Conservation (phyloP, 208 protist genomes). For the Trypanosomatidae sp. region DNA sequence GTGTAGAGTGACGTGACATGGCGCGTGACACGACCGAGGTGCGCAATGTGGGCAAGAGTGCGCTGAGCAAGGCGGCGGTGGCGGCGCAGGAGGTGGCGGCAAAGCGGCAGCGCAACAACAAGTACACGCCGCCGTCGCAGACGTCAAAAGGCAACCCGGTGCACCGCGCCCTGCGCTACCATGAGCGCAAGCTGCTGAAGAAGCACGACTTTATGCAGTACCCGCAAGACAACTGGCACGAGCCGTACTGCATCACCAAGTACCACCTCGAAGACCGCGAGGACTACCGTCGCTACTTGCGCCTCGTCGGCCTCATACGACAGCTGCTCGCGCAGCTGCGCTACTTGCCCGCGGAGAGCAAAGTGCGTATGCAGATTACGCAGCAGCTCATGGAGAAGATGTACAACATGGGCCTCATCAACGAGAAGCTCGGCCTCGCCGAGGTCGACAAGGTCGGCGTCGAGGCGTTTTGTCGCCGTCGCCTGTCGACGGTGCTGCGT, state of each 20-base stretch:
- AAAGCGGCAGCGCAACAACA: constrained; percentile 72
- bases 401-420: constrained; percentile 83
- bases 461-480: constrained; percentile 82
- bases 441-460: constrained; percentile 86
- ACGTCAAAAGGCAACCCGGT: constrained; percentile 75
- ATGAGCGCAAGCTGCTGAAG: constrained; percentile 84
- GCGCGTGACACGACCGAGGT: constrained; percentile 42
- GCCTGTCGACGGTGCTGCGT: constrained; percentile 76
- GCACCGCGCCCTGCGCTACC: constrained; percentile 75
- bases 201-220: constrained; percentile 91
- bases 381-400: constrained; percentile 84
- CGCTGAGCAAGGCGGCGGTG: constrained; percentile 16
- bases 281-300: constrained; percentile 86
- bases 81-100: constrained; percentile 25
- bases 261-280: constrained; percentile 89
- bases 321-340: constrained; percentile 81
- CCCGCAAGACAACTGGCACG: constrained; percentile 85
- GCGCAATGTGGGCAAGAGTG: no score
- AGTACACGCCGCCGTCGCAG: constrained; percentile 58
- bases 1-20: no score
- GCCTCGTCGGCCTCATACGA: constrained; percentile 73
- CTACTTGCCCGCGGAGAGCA: constrained; percentile 77
- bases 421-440: constrained; percentile 69
- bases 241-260: constrained; percentile 86
- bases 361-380: constrained; percentile 84